Percentiles rank a stretch among this genome's conserved stretches.
Evolutionary conservation across 1,284 basidiomycete genomes (phyloP).

Genomic region (Ustilago bromivora): DNA sequence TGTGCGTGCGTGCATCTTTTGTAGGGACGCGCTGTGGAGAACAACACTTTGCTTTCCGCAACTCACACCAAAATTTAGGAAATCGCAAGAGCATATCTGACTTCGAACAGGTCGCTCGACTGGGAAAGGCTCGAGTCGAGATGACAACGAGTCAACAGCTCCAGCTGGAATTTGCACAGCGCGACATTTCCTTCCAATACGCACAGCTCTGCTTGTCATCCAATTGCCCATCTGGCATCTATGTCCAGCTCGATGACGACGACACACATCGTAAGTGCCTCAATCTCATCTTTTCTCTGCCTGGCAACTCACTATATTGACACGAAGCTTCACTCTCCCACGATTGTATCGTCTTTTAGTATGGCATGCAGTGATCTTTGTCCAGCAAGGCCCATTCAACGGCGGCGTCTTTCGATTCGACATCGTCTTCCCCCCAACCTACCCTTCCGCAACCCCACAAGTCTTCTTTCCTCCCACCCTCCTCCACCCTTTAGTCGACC

Average conservation of each 20-base stretch:
- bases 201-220: constrained; percentile 41
- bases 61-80: neutral
- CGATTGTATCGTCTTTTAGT: constrained; percentile 11
- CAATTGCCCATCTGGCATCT: constrained; percentile 52
- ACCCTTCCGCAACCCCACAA: constrained; percentile 44
- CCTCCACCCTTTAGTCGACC: constrained; percentile 58
- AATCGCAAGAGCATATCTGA: too few relatives aligned
- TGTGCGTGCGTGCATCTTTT: constrained; percentile 6
- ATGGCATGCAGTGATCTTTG: constrained; percentile 57
- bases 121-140: neutral
- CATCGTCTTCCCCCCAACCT: constrained; percentile 49
- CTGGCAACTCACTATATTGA: too few relatives aligned
- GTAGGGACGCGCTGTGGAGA: neutral
- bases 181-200: constrained; percentile 54
- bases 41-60: constrained; percentile 15
- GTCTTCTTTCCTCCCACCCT: constrained; percentile 53
- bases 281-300: neutral
- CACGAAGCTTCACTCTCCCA: too few relatives aligned
- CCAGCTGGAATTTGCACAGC: constrained; percentile 42
- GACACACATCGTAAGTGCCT: constrained; percentile 35
- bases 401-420: constrained; percentile 62
- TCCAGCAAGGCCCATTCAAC: constrained; percentile 43
- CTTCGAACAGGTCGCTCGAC: too few relatives aligned
- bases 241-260: constrained; percentile 49
- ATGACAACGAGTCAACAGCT: constrained; percentile 40